A percentile compares a stretch with the other conserved stretches of the same genome.
Evolutionary conservation across 495 filamentous ascomycete genomes (phyloP).

Genomic region (Penicillium coffeae): DNA sequence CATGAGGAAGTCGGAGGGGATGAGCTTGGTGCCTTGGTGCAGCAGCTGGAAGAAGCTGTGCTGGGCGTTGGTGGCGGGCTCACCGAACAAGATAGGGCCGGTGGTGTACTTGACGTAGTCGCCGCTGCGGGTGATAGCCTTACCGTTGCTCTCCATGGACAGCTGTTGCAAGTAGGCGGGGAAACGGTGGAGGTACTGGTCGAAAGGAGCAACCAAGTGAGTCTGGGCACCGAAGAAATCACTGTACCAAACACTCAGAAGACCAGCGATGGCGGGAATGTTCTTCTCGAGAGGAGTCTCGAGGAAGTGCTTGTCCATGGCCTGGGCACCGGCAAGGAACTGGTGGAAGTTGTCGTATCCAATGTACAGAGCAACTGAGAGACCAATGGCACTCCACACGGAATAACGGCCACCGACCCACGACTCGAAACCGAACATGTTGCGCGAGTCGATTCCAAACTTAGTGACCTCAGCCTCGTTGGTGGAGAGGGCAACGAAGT

Average conservation of each 20-base stretch:
- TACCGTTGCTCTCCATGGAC: constrained; percentile 99
- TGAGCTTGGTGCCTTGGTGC: constrained; percentile 98
- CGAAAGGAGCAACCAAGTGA: constrained; percentile 94
- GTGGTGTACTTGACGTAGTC: constrained; percentile 96
- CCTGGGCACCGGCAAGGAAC: constrained; percentile 91
- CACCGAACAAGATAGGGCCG: constrained; percentile 90
- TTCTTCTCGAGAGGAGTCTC: constrained; percentile 88
- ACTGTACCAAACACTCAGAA: constrained; percentile 96
- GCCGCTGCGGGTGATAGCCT: constrained; percentile 88
- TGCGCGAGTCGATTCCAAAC: constrained; percentile 94
- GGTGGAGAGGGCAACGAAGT: constrained; percentile 97
- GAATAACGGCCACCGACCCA: constrained; percentile 99
- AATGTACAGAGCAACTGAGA: constrained; percentile 90
- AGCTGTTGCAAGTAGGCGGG: constrained; percentile 98
- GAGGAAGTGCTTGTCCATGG: constrained; percentile 98
- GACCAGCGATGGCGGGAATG: constrained; percentile 86
- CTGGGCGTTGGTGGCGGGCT: constrained; percentile 98
- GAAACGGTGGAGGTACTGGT: constrained; percentile 98
- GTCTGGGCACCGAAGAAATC: constrained; percentile 98
- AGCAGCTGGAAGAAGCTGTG: constrained; percentile 99
- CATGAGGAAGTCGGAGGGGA: constrained; percentile 96
- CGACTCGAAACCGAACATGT: constrained; percentile 98
- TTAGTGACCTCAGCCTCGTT: constrained; percentile 94
- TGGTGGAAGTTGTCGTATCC: constrained; percentile 96
- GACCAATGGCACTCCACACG: constrained; percentile 96